phyloP scores from a whole-genome alignment of 2,329 filamentous ascomycete genomes.

The Monosporascus cannonballus region DNA sequence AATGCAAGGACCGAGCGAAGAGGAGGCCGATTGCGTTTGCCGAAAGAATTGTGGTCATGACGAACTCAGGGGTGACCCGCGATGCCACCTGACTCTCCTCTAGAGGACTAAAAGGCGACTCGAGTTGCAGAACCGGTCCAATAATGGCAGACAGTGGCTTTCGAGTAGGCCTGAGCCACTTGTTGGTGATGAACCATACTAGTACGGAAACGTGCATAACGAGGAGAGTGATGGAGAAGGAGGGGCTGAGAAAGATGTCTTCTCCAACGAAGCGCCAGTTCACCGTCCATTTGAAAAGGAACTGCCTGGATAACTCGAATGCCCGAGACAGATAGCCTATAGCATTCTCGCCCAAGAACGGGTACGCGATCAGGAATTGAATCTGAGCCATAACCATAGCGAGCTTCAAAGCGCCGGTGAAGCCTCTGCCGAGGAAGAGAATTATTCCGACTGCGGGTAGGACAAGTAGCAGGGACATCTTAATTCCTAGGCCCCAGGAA shows the following conservation, averaged over 20 bases:
- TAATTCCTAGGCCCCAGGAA: constrained; percentile 78
- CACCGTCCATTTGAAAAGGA: constrained; percentile 97
- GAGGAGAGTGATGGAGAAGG: constrained; percentile 64
- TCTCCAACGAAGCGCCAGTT: constrained; percentile 97
- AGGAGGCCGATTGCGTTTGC: constrained; percentile 75
- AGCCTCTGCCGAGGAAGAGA: constrained; percentile 67
- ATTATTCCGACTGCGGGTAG: constrained; percentile 76
- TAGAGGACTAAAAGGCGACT: constrained; percentile 38
- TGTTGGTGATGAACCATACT: constrained; percentile 54
- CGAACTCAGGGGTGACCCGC: constrained; percentile 62
- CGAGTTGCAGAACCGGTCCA: constrained; percentile 33
- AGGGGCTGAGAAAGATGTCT: constrained; percentile 62
- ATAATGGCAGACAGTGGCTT: constrained; percentile 51
- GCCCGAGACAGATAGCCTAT: constrained; percentile 72
- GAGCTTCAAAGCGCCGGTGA: constrained; percentile 58
- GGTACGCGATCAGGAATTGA: constrained; percentile 62
- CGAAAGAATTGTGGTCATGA: constrained; percentile 70
- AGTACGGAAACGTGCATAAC: constrained; percentile 61
- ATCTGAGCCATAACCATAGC: constrained; percentile 68
- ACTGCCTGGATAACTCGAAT: constrained; percentile 86
- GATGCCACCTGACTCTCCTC: constrained; percentile 52
- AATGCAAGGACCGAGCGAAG: constrained; percentile 83
- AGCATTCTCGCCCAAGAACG: constrained; percentile 63
- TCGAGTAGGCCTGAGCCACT: constrained; percentile 67
- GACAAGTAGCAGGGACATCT: constrained; percentile 85